Evolutionary conservation across 345 rosid genomes (phyloP).

Genomic region (Gossypium longicalyx): DNA sequence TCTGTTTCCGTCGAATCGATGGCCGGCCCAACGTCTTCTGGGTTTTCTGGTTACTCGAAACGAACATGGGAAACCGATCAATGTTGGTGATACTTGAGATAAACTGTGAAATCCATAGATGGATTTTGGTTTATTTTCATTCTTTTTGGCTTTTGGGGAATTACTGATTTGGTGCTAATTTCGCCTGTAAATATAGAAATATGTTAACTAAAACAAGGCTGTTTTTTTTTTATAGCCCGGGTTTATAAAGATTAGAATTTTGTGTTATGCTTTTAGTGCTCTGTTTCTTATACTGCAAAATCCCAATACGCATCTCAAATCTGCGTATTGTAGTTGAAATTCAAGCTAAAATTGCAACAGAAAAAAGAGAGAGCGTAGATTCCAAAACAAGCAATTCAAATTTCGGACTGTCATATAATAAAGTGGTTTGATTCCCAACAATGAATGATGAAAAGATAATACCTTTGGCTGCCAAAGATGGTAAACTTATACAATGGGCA

Average conservation of each 20-base stretch:
- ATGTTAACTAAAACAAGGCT: conserved; percentile 9
- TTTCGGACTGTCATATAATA: too few relatives aligned
- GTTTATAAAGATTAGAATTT: background rate
- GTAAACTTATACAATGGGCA: conserved; percentile 21
- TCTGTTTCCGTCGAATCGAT: conserved; percentile 16
- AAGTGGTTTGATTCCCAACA: too few relatives aligned
- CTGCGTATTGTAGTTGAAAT: background rate
- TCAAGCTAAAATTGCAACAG: background rate
- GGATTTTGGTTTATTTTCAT: background rate
- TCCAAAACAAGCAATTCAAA: too few relatives aligned
- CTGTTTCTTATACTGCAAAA: background rate
- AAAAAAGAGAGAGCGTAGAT: too few relatives aligned
- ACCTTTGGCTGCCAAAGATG: conserved; percentile 62
- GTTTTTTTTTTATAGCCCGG: conserved; percentile 17
- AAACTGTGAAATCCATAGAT: background rate
- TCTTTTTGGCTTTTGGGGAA: background rate
- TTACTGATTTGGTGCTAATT: background rate
- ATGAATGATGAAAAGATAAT: conserved; percentile 63
- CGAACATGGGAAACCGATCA: conserved; percentile 73
- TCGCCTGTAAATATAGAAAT: background rate
- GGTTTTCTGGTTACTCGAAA: conserved; percentile 26
- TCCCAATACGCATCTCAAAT: background rate
- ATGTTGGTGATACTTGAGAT: conserved; percentile 41
- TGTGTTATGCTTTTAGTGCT: background rate
- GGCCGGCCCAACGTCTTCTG: conserved; percentile 15